Conservation (phyloP, 2,329 filamentous ascomycete species). For the Endothia cerciana region DNA sequence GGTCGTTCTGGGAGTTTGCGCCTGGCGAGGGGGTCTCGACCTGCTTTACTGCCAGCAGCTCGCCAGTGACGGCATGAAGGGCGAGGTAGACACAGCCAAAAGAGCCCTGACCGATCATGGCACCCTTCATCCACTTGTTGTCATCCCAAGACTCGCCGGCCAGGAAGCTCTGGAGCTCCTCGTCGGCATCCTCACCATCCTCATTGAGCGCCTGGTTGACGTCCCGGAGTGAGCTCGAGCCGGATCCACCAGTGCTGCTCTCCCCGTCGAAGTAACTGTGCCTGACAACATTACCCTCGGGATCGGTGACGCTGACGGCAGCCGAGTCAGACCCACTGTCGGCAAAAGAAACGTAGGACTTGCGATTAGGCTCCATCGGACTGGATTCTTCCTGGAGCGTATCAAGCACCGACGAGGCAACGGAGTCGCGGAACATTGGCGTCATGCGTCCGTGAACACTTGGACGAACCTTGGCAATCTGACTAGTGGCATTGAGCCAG, state of each 20-base stretch:
- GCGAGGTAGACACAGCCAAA: slow-evolving; percentile 96
- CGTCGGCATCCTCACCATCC: slow-evolving; percentile 89
- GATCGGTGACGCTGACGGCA: slow-evolving; percentile 74
- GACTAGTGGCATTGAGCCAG: slow-evolving; percentile 73
- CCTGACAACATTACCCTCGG: slow-evolving; percentile 70
- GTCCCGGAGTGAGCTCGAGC: slow-evolving; percentile 77
- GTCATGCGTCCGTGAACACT: slow-evolving; percentile 52
- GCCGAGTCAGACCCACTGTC: slow-evolving; percentile 75
- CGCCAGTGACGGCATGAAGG: slow-evolving; percentile 92
- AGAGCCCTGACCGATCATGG: slow-evolving; percentile 93
- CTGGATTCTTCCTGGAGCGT: slow-evolving; percentile 88
- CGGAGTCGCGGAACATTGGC: slow-evolving; percentile 78
- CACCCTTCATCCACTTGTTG: slow-evolving; percentile 99
- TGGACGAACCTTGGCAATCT: slow-evolving; percentile 53
- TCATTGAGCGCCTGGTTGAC: slow-evolving; percentile 84
- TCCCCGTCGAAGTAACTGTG: slow-evolving; percentile 87
- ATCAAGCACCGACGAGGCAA: slow-evolving; percentile 86
- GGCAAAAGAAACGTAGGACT: slow-evolving; percentile 91
- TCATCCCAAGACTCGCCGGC: slow-evolving; percentile 94
- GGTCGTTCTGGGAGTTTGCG: slow-evolving; percentile 78
- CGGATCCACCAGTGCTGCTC: slow-evolving; percentile 60
- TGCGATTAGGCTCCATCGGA: slow-evolving; percentile 81
- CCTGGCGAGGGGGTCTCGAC: slow-evolving; percentile 85
- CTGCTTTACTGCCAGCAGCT: slow-evolving; percentile 97
- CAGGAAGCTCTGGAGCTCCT: slow-evolving; percentile 87